Evolutionary conservation across 371 early-diverging fungal species (phyloP).

Genomic region (Mucor lusitanicus): DNA sequence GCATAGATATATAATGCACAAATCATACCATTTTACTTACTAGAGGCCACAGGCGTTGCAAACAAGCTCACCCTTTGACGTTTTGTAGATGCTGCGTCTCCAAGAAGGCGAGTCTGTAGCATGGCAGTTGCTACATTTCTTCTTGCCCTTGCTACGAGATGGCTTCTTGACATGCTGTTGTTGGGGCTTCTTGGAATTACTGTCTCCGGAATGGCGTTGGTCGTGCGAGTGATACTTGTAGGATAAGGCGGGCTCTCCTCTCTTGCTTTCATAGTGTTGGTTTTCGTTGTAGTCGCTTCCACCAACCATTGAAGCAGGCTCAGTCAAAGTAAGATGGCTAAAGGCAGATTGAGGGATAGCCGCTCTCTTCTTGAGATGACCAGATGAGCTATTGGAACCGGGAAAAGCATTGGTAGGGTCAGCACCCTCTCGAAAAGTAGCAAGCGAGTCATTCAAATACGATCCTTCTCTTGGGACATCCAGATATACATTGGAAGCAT

Average conservation of each 20-base stretch:
- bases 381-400: not conserved
- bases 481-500: not conserved
- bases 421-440: not conserved
- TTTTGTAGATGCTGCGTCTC: constrained; percentile 79
- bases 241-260: not conserved
- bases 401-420: not conserved
- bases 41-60: constrained; percentile 98
- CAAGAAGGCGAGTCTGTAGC: constrained; percentile 92
- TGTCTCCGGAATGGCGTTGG: not conserved
- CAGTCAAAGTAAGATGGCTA: not conserved
- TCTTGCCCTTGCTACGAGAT: constrained; percentile 12
- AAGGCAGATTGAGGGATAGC: not conserved
- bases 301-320: not conserved
- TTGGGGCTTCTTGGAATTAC: not conserved
- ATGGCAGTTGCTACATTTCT: constrained; percentile 82
- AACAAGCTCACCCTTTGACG: constrained; percentile 51
- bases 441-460: not conserved
- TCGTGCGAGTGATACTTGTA: not conserved
- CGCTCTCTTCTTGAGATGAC: not conserved
- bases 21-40: constrained; percentile 35
- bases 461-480: not conserved
- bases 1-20: not conserved
- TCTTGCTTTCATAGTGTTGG: not conserved
- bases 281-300: not conserved
- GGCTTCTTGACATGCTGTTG: not conserved